Base-by-base conservation (phyloP, 768 basidiomycete species). In the Butyriboletus loyo region DNA sequence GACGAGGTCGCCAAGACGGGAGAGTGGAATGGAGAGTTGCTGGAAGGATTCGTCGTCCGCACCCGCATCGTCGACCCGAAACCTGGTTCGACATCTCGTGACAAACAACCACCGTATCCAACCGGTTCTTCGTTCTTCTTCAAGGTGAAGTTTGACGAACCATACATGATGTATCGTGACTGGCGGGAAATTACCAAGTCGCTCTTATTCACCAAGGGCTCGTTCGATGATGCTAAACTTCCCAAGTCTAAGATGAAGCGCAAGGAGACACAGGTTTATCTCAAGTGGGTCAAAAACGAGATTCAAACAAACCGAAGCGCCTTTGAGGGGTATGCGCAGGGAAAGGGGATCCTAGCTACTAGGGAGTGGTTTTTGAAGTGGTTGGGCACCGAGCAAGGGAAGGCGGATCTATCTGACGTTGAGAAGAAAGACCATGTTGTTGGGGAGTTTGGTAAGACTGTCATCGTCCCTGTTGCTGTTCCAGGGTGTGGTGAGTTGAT, bases 71-170 rank as follows among this genome's bases (percentile, higher is more conserved):
- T 73, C 19, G 70, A 70, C 46, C 77, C 74, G 4, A 78, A 75
- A 25, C 66, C 64, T 2, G 62, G 55, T 7, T 57, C 58, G 10
- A 53, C 64, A 0, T 70, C 67, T 46, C 67, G 61, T 27, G 63
- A 61, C 41, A 63, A 54, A 49, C 60, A 66, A 21, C 78, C 81
- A 1, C 94, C 93, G 1, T 97, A 98, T 64, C 67, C 77, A 0
- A 70, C 85, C 1, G 91, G 87, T 28, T 83, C 88, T 2, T 87
- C 92, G 0, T 96, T 98, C 77, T 98, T 99, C 80, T 98, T 97
- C 85, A 99, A 99, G 67, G 80, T 98, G 74, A 99, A 99, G 68
- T 98, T 98, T 69, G 94, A 98, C 69, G 92, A 98, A 65, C 96
- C 96, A 3, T 99, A 99, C 67, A 85, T 98, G 80, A 95, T 96